A percentile compares a stretch with the other conserved stretches of the same genome.
Evolutionary conservation across 169 alveolate genomes (phyloP).

Genomic region (Cystoisospora suis): DNA sequence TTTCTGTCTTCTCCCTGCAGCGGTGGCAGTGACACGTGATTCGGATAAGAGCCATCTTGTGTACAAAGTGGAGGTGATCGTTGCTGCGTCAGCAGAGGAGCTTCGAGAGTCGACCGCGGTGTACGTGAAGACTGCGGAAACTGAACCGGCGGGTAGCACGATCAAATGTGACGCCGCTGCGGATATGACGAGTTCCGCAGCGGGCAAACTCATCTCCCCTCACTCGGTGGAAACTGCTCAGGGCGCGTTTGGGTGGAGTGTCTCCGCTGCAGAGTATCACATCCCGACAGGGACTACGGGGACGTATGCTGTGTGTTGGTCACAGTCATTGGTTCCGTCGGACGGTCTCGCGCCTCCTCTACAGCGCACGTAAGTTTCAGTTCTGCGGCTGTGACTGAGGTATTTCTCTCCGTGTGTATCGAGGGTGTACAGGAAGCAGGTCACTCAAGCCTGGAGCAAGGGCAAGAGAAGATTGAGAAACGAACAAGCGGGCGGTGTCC

Average conservation of each 20-base stretch:
- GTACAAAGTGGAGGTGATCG: neutral
- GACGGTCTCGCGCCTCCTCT: neutral
- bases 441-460: neutral
- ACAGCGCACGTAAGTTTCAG: neutral
- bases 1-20: too few species aligned
- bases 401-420: neutral
- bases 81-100: neutral
- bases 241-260: too few species aligned
- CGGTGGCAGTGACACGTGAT: too few species aligned
- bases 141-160: neutral
- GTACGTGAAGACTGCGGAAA: neutral
- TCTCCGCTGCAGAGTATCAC: too few species aligned
- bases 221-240: too few species aligned
- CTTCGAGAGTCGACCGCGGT: neutral
- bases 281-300: too few species aligned
- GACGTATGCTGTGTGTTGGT: slow-evolving; percentile 24
- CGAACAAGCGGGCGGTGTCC: too few species aligned
- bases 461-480: neutral
- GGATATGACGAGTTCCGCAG: neutral
- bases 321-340: neutral
- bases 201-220: too few species aligned
- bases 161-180: neutral
- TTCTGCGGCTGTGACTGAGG: neutral
- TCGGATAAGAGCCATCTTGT: too few species aligned
- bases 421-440: neutral